phyloP scores from a whole-genome alignment of 805 yeast species.

The Candida palmyrensis region DNA sequence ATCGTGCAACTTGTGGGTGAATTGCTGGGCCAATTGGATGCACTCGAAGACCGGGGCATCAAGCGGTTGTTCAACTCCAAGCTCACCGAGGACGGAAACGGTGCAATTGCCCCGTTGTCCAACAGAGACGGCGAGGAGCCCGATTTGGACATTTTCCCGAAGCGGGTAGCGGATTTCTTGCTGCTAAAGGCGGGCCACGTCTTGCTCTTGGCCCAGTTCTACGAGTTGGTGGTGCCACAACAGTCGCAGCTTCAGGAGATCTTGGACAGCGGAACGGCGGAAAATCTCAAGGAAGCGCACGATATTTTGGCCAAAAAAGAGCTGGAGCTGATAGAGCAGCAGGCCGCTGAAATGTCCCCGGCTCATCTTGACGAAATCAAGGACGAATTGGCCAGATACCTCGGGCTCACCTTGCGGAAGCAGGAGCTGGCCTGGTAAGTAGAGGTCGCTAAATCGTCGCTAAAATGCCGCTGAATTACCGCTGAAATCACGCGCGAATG shows the following conservation, averaged over 20 bases:
- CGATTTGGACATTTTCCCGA: constrained; percentile 49
- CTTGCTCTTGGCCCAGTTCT: constrained; percentile 59
- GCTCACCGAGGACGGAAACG: constrained; percentile 33
- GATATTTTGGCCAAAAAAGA: neutral
- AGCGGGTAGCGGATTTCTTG: constrained; percentile 48
- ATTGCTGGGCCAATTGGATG: constrained; percentile 80
- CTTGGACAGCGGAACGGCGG: constrained; percentile 4
- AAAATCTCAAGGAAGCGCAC: constrained; percentile 9
- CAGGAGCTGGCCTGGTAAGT: constrained; percentile 46
- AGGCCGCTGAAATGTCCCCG: constrained; percentile 23
- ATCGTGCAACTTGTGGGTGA: constrained; percentile 84
- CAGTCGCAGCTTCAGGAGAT: constrained; percentile 8
- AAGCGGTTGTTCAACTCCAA: constrained; percentile 65
- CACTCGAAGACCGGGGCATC: constrained; percentile 70
- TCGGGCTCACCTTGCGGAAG: constrained; percentile 59
- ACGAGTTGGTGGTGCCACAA: constrained; percentile 66
- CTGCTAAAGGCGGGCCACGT: constrained; percentile 41
- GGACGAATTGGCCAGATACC: constrained; percentile 61
- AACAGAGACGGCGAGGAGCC: constrained; percentile 78
- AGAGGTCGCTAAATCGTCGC: too few relatives aligned
- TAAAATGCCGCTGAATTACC: too few relatives aligned
- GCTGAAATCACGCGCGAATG: too few relatives aligned
- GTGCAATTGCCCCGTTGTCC: constrained; percentile 59
- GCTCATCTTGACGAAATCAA: constrained; percentile 51
- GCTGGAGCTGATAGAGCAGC: constrained; percentile 3